Percentiles rank a stretch among this genome's conserved stretches.
phyloP scores from a whole-genome alignment of 306 rosid species.

The Chamaecrista fasciculata region DNA sequence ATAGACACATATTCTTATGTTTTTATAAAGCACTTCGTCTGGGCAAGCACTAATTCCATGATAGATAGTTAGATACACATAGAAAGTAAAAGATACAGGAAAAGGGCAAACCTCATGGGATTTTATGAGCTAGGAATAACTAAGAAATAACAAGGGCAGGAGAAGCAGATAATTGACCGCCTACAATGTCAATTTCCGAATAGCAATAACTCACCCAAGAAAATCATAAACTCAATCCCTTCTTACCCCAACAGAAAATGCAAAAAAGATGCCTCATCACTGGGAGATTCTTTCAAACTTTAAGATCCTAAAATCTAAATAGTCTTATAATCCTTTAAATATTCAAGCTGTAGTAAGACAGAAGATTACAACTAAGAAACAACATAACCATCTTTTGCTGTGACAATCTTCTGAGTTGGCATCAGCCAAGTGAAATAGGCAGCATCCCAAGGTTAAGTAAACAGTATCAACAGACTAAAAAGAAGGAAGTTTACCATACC shows the following conservation, averaged over 20 bases:
- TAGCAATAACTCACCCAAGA: not conserved
- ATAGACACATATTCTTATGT: no score
- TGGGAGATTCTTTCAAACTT: conserved; percentile 11
- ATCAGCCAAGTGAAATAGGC: not conserved
- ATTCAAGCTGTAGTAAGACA: conserved; percentile 15
- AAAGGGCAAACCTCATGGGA: not conserved
- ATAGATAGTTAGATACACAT: not conserved
- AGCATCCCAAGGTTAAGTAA: conserved; percentile 16
- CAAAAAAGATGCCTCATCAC: not conserved
- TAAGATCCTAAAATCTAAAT: conserved; percentile 1
- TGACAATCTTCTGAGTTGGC: conserved; percentile 13
- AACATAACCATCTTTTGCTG: conserved; percentile 8
- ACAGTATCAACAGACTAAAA: conserved; percentile 16
- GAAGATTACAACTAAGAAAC: conserved; percentile 4
- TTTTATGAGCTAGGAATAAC: not conserved
- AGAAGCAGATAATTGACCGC: no score
- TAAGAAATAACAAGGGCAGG: no score
- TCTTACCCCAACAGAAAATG: no score
- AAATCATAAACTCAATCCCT: not conserved
- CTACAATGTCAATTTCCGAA: not conserved
- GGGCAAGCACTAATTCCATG: no score
- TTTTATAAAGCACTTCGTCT: no score
- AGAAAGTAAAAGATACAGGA: not conserved
- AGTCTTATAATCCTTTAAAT: conserved; percentile 8
- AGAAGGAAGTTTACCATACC: conserved; percentile 42